These are phyloP conservation scores for Magnusiomyces ingens DNA, from an alignment of 1,139 yeast genomes.

Conservation along the genomic window DNA sequence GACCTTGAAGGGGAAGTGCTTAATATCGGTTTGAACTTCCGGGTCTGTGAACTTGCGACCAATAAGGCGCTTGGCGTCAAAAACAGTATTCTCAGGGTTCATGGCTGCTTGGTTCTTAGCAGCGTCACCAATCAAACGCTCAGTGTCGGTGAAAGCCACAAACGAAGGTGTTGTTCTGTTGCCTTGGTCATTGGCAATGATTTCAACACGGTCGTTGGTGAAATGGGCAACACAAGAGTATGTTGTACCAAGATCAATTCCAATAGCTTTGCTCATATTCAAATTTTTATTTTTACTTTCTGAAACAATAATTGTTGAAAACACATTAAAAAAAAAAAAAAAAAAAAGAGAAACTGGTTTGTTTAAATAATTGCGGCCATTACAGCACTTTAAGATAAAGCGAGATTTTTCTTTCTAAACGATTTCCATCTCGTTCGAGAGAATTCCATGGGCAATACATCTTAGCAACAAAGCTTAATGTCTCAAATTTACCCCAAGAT, in stretches of 20 bases:
- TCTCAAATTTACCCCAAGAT: no score
- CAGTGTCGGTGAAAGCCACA: constrained; percentile 93
- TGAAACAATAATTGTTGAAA: no score
- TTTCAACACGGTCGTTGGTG: constrained; percentile 85
- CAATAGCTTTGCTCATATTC: constrained; percentile 34
- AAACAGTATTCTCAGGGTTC: constrained; percentile 92
- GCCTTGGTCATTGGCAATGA: constrained; percentile 97
- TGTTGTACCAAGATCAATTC: constrained; percentile 96
- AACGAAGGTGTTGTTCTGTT: constrained; percentile 97
- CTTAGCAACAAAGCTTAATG: no score
- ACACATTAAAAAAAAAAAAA: no score
- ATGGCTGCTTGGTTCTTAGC: constrained; percentile 98
- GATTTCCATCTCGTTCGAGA: no score
- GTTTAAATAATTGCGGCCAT: no score
- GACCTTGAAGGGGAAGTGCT: constrained; percentile 96
- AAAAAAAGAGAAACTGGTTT: no score
- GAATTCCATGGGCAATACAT: no score
- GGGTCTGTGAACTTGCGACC: constrained; percentile 88
- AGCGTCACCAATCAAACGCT: constrained; percentile 97
- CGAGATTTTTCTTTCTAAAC: no score
- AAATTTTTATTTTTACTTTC: neutral
- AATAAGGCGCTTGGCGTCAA: constrained; percentile 94
- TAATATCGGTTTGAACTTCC: constrained; percentile 86
- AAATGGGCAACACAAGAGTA: constrained; percentile 97
- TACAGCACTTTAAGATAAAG: no score